These are phyloP conservation scores for Zymoseptoria tritici DNA, from an alignment of 2,329 filamentous ascomycete species.

Conservation along the genomic window DNA sequence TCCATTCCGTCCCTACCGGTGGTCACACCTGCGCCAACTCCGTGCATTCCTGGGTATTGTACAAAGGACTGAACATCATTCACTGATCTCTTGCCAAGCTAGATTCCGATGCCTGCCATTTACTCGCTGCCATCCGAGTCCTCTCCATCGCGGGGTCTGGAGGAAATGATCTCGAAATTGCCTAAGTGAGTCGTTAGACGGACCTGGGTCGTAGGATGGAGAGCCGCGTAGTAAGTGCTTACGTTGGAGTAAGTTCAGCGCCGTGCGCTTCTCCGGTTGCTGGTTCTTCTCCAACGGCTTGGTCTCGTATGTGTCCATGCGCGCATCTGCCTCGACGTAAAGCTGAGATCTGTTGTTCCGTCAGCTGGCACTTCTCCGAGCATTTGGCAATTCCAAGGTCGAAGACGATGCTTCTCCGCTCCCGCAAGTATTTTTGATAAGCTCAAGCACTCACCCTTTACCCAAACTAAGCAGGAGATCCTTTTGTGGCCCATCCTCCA, in stretches of 20 bases:
- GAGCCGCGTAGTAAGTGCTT: constrained; percentile 33
- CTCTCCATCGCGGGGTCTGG: not conserved
- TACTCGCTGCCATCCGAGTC: not conserved
- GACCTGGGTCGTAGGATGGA: not conserved
- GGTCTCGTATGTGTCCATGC: constrained; percentile 60
- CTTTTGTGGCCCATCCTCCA: constrained; percentile 57
- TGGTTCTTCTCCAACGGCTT: constrained; percentile 14
- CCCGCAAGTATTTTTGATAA: not conserved
- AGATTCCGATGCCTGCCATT: not conserved
- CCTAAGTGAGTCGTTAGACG: constrained; percentile 27
- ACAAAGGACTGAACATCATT: constrained; percentile 2
- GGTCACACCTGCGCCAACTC: constrained; percentile 2
- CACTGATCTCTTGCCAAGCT: not conserved
- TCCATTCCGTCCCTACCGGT: not conserved
- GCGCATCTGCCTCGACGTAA: constrained; percentile 75
- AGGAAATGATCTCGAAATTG: constrained; percentile 42
- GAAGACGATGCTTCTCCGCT: not conserved
- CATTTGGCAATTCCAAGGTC: not conserved
- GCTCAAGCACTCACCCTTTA: constrained; percentile 67
- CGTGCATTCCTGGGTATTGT: constrained; percentile 5
- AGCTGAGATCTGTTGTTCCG: constrained; percentile 57
- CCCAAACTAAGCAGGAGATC: constrained; percentile 66
- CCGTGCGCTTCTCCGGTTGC: constrained; percentile 59
- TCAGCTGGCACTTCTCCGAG: constrained; percentile 4
- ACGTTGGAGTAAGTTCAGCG: constrained; percentile 74